These are phyloP conservation scores for Chaetoscypha palmicola DNA, from an alignment of 2,329 filamentous ascomycete genomes.

Conservation along the genomic window DNA sequence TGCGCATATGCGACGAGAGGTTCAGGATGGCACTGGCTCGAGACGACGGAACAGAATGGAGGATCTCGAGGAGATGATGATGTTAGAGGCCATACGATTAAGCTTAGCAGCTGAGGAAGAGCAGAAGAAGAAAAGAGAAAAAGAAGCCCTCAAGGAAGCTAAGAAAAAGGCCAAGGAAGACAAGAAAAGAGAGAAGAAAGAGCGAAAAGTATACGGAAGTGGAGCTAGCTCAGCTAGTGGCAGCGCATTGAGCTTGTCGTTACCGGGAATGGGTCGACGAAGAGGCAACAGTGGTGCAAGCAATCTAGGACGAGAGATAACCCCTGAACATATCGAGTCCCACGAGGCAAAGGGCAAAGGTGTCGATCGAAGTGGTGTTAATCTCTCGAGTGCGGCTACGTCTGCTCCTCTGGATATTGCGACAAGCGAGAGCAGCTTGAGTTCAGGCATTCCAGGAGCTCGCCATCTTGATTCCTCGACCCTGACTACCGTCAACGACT, in stretches of 20 bases:
- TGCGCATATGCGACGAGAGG: conserved; percentile 25
- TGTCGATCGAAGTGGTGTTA: conserved; percentile 46
- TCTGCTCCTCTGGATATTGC: conserved; percentile 20
- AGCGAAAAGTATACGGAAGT: conserved; percentile 51
- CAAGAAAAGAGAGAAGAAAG: conserved; percentile 52
- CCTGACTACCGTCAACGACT: conserved; percentile 25
- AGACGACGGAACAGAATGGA: conserved; percentile 58
- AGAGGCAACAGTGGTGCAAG: conserved; percentile 54
- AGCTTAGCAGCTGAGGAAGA: conserved; percentile 93
- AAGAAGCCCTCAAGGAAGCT: conserved; percentile 71
- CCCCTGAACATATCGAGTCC: conserved; percentile 37
- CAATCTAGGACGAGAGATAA: conserved; percentile 51
- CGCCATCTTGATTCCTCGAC: conserved; percentile 21
- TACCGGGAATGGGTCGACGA: conserved; percentile 41
- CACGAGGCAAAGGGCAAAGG: conserved; percentile 57
- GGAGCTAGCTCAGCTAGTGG: conserved; percentile 48
- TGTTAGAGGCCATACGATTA: conserved; percentile 89
- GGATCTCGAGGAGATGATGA: conserved; percentile 96
- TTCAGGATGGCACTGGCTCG: conserved; percentile 26
- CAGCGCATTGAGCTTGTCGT: conserved; percentile 56
- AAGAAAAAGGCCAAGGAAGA: conserved; percentile 82
- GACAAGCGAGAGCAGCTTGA: conserved; percentile 13
- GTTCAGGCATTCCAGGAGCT: conserved; percentile 17
- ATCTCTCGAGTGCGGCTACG: conserved; percentile 3
- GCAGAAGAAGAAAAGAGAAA: conserved; percentile 76